These are phyloP conservation scores for Xerocomus minutiporus DNA, from an alignment of 1,284 basidiomycete genomes.

Conservation along the genomic window DNA sequence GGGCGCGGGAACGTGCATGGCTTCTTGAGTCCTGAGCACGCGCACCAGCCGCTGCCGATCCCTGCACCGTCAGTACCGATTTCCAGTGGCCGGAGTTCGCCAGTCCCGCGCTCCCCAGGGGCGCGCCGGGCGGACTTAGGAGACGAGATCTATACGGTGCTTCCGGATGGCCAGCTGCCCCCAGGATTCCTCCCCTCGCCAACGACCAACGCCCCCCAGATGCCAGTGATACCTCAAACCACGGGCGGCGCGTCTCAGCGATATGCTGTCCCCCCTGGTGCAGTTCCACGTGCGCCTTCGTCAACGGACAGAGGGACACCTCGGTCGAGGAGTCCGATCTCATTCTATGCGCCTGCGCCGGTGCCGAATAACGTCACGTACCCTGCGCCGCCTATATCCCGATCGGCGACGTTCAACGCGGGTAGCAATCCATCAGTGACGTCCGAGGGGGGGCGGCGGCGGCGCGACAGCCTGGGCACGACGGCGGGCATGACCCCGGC, in stretches of 20 bases:
- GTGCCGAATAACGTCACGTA: constrained; percentile 27
- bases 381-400: constrained; percentile 28
- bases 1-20: constrained; percentile 16
- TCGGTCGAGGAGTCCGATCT: constrained; percentile 20
- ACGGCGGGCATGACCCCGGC: constrained; percentile 30
- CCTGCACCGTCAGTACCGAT: constrained; percentile 12
- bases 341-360: constrained; percentile 29
- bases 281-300: constrained; percentile 7
- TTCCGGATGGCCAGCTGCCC: constrained; percentile 12
- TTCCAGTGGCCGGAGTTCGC: constrained; percentile 6
- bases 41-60: constrained; percentile 26
- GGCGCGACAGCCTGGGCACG: constrained; percentile 22
- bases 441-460: constrained; percentile 23
- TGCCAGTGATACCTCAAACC: constrained; percentile 23
- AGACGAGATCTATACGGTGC: constrained; percentile 14
- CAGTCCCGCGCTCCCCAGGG: constrained; percentile 13
- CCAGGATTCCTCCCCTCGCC: constrained; percentile 11
- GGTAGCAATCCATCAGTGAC: constrained; percentile 22
- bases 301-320: constrained; percentile 21
- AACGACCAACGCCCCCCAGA: constrained; percentile 2
- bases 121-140: constrained; percentile 9
- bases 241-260: constrained; percentile 11
- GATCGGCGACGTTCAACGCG: constrained; percentile 19
- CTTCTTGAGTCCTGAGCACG: constrained; percentile 32
- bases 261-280: neutral